These are phyloP conservation scores for Pleurotus djamor DNA, from an alignment of 768 basidiomycete species.

Conservation along the genomic window DNA sequence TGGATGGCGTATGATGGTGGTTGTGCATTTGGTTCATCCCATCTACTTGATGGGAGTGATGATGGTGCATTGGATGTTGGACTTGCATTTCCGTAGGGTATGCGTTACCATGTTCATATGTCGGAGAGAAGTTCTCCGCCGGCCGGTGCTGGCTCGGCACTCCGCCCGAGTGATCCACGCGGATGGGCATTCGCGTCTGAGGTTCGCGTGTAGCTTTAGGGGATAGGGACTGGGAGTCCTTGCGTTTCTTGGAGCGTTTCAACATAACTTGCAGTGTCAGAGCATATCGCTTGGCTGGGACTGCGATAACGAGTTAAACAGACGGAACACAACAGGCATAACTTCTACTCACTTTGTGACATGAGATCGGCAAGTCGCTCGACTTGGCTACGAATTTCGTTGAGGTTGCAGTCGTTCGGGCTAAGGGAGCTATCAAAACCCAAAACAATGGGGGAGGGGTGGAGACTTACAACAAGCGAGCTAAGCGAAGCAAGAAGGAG, in stretches of 20 bases:
- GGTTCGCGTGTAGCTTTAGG: slow-evolving; percentile 55
- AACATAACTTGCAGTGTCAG: slow-evolving; percentile 88
- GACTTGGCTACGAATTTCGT: slow-evolving; percentile 72
- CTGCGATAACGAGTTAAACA: slow-evolving; percentile 33
- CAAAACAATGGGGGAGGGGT: neutral
- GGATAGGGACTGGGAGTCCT: slow-evolving; percentile 55
- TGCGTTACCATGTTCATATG: slow-evolving; percentile 43
- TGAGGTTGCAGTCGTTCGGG: slow-evolving; percentile 80
- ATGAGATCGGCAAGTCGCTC: slow-evolving; percentile 76
- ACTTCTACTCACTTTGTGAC: slow-evolving; percentile 58
- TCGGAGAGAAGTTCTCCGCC: slow-evolving; percentile 53
- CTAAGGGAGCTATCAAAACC: slow-evolving; percentile 31
- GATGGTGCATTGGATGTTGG: slow-evolving; percentile 9
- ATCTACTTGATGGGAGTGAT: neutral
- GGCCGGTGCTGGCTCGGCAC: slow-evolving; percentile 31
- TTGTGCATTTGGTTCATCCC: slow-evolving; percentile 23
- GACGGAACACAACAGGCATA: neutral
- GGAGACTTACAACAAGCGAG: slow-evolving; percentile 76
- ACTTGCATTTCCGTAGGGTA: slow-evolving; percentile 19
- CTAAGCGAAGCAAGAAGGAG: slow-evolving; percentile 83
- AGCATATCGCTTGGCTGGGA: slow-evolving; percentile 92
- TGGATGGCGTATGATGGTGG: slow-evolving; percentile 13
- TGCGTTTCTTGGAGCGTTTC: slow-evolving; percentile 69
- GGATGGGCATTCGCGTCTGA: slow-evolving; percentile 43
- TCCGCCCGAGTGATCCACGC: slow-evolving; percentile 38